These are phyloP conservation scores for Tricholoma matsutake DNA, from an alignment of 768 basidiomycete genomes.

Conservation along the genomic window DNA sequence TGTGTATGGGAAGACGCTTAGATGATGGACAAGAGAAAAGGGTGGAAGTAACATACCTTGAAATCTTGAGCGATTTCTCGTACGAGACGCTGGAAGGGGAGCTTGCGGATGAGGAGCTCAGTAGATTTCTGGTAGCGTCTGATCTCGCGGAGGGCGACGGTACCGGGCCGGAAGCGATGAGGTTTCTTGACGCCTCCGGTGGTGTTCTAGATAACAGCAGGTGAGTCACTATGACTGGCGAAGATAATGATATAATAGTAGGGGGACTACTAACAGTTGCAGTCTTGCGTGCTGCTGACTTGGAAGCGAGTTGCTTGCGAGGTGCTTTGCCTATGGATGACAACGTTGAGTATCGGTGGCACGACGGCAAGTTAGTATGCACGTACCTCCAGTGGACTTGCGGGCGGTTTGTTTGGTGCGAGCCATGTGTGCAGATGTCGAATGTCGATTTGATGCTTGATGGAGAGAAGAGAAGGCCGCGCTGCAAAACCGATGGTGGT, in stretches of 20 bases:
- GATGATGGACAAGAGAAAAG: not conserved
- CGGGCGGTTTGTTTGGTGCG: conserved; percentile 77
- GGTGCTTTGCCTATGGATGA: conserved; percentile 48
- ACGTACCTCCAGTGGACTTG: conserved; percentile 69
- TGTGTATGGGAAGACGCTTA: conserved; percentile 13
- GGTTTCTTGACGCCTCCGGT: conserved; percentile 78
- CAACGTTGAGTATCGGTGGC: not conserved
- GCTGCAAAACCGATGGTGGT: conserved; percentile 18
- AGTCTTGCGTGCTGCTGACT: conserved; percentile 59
- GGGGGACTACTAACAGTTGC: conserved; percentile 33
- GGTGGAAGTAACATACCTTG: conserved; percentile 42
- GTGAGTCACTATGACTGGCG: not conserved
- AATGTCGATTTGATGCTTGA: conserved; percentile 4
- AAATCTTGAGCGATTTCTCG: conserved; percentile 83
- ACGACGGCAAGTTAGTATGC: not conserved
- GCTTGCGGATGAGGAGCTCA: conserved; percentile 61
- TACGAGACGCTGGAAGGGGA: conserved; percentile 70
- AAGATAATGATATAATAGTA: not conserved
- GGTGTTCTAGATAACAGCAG: conserved; percentile 31
- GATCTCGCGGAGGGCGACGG: conserved; percentile 76
- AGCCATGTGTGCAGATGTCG: conserved; percentile 44
- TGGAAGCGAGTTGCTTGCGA: conserved; percentile 59
- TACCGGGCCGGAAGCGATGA: conserved; percentile 78
- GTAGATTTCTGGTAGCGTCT: conserved; percentile 63
- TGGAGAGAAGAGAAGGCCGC: not conserved